These are phyloP conservation scores for Purshia tridentata DNA, from an alignment of 306 rosid genomes.

Conservation along the genomic window DNA sequence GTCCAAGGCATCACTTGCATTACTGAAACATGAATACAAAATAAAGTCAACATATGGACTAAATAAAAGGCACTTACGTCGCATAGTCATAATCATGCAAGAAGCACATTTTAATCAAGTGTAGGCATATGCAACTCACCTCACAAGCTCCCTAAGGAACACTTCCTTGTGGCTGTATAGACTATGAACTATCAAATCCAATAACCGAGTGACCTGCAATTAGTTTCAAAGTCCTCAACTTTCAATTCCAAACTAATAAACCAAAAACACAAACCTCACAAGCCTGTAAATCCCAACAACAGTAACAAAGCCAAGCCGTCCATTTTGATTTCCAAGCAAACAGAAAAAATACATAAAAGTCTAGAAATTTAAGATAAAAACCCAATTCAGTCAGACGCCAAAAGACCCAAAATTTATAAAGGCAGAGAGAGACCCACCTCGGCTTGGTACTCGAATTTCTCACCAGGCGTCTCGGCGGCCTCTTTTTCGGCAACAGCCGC, in stretches of 20 bases:
- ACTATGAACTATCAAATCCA: slow-evolving; percentile 97
- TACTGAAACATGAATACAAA: slow-evolving; percentile 38
- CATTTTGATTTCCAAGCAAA: not conserved
- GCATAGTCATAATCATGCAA: no score
- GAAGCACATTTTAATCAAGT: not conserved
- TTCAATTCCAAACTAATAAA: slow-evolving; percentile 7
- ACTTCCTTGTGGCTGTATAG: slow-evolving; percentile 91
- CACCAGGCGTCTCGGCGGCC: slow-evolving; percentile 67
- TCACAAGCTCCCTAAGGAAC: slow-evolving; percentile 87
- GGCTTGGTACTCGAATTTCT: slow-evolving; percentile 92
- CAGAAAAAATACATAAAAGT: not conserved
- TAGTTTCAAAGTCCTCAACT: slow-evolving; percentile 16
- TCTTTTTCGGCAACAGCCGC: slow-evolving; percentile 87
- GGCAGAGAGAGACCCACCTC: slow-evolving; percentile 62
- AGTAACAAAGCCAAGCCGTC: not conserved
- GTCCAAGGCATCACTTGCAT: slow-evolving; percentile 97
- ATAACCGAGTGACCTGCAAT: slow-evolving; percentile 73
- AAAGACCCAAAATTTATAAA: not conserved
- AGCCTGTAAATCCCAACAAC: not conserved
- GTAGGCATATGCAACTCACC: slow-evolving; percentile 40
- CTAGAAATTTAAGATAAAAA: not conserved
- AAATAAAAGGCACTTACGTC: not conserved
- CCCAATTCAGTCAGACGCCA: not conserved
- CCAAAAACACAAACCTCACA: slow-evolving; percentile 4
- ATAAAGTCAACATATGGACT: slow-evolving; percentile 4